phyloP scores from a whole-genome alignment of 2,329 filamentous ascomycete species.

The Ascochyta koolunga region DNA sequence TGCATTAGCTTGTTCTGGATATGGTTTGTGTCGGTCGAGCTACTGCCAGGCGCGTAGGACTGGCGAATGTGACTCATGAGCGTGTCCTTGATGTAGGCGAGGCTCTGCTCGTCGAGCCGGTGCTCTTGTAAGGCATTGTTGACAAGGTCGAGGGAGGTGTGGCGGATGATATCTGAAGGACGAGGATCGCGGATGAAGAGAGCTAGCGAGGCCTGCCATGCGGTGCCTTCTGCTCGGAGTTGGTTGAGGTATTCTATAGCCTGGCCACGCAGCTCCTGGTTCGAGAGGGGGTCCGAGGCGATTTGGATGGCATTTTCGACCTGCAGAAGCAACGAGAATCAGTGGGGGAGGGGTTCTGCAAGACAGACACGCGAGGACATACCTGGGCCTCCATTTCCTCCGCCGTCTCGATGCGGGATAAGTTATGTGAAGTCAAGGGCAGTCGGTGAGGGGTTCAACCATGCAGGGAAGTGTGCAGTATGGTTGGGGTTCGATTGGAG shows the following conservation, averaged over 20 bases:
- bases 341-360: not conserved
- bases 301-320: constrained; percentile 96
- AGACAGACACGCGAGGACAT: constrained; percentile 12
- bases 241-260: constrained; percentile 81
- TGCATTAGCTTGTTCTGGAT: constrained; percentile 98
- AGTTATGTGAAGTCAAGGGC: constrained; percentile 25
- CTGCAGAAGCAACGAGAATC: constrained; percentile 53
- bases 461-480: constrained; percentile 28
- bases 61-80: constrained; percentile 81
- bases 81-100: constrained; percentile 78
- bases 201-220: constrained; percentile 86
- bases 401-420: constrained; percentile 32
- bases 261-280: constrained; percentile 75
- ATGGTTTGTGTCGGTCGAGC: constrained; percentile 70
- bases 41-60: constrained; percentile 69
- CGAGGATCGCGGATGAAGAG: constrained; percentile 83
- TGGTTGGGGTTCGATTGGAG: constrained; percentile 19
- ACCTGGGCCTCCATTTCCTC: constrained; percentile 50
- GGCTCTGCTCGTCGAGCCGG: constrained; percentile 72
- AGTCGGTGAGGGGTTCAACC: constrained; percentile 19
- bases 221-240: constrained; percentile 79
- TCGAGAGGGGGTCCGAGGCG: constrained; percentile 80
- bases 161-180: constrained; percentile 80
- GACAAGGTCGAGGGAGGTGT: constrained; percentile 89
- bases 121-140: constrained; percentile 88